These are phyloP conservation scores for Agrocybe chaxingu DNA, from an alignment of 768 basidiomycete genomes.

Conservation along the genomic window DNA sequence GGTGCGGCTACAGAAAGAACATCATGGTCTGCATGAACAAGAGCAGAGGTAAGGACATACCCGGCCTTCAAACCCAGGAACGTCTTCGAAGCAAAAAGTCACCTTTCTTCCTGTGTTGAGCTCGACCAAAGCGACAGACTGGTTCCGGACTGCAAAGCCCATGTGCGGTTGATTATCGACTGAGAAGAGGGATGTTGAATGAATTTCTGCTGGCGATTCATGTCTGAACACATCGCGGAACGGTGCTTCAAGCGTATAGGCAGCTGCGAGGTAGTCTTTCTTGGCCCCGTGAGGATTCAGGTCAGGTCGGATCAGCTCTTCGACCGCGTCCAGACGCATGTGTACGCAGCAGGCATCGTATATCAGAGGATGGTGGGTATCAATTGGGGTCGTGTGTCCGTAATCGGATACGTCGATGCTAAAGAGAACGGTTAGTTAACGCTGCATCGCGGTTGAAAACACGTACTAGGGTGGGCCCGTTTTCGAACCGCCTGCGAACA, in stretches of 20 bases:
- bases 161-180: conserved; percentile 14
- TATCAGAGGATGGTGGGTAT: conserved; percentile 12
- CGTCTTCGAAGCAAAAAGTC: background rate
- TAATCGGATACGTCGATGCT: conserved; percentile 38
- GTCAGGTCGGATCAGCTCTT: conserved; percentile 17
- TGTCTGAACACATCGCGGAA: conserved; percentile 35
- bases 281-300: conserved; percentile 5
- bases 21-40: background rate
- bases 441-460: background rate
- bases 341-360: conserved; percentile 20
- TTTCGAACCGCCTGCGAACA: conserved; percentile 33
- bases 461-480: conserved; percentile 20
- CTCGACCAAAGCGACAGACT: conserved; percentile 1
- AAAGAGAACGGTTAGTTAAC: background rate
- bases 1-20: conserved; percentile 33
- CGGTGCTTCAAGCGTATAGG: conserved; percentile 4
- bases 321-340: conserved; percentile 20
- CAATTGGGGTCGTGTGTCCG: conserved; percentile 21
- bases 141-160: conserved; percentile 12
- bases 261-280: conserved; percentile 1
- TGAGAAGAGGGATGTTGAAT: conserved; percentile 28
- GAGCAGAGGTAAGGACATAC: conserved; percentile 14
- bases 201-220: conserved; percentile 29
- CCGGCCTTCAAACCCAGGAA: conserved; percentile 12
- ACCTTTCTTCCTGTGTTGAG: conserved; percentile 9